A percentile compares a stretch with the other conserved stretches of the same genome.
phyloP scores from a whole-genome alignment of 257 asterid species.

The Fraxinus cuspidata region DNA sequence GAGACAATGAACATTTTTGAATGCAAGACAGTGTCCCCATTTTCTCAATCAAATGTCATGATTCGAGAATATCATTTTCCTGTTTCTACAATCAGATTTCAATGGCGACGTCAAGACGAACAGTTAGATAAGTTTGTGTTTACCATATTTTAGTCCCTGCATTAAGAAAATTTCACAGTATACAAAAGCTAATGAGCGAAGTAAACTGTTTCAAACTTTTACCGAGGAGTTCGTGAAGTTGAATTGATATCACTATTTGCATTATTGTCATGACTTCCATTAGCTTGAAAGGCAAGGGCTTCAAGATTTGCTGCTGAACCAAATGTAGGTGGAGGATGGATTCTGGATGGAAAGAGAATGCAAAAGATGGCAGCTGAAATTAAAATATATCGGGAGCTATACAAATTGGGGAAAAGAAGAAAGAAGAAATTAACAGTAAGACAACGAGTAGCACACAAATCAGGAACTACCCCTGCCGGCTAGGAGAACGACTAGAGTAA shows the following conservation, averaged over 20 bases:
- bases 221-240: conserved; percentile 41
- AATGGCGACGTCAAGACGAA: neutral
- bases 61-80: neutral
- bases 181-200: neutral
- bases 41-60: neutral
- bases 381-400: neutral
- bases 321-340: conserved; percentile 56
- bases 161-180: neutral
- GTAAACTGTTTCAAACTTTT: conserved; percentile 3
- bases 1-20: neutral
- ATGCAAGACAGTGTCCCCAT: neutral
- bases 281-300: conserved; percentile 38
- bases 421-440: neutral
- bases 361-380: conserved; percentile 4
- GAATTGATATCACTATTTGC: conserved; percentile 33
- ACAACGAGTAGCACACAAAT: neutral
- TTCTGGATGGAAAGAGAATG: conserved; percentile 27
- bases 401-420: neutral
- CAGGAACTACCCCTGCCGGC: conserved; percentile 24
- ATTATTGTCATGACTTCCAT: conserved; percentile 27
- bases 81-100: neutral
- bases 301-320: conserved; percentile 54
- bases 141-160: neutral
- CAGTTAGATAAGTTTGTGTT: neutral
- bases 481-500: conserved; percentile 24